These are phyloP conservation scores for Lathyrus tuberosus DNA, from an alignment of 306 rosid species.

Conservation along the genomic window DNA sequence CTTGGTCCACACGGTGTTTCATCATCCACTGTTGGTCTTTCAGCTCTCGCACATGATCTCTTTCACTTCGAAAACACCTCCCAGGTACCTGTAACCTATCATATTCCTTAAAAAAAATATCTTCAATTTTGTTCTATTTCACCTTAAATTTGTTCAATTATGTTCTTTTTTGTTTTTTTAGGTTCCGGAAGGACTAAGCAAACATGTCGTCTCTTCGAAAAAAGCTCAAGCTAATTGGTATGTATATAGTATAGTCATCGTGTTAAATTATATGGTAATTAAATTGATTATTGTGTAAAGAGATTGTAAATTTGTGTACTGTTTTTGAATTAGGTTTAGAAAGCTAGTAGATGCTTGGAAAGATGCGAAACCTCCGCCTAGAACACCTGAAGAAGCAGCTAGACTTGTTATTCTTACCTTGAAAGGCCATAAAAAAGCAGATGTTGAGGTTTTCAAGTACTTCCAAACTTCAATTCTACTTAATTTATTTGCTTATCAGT, in stretches of 20 bases:
- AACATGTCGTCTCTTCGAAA: constrained; percentile 82
- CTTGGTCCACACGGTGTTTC: constrained; percentile 61
- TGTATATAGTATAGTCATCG: neutral
- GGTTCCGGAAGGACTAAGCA: constrained; percentile 83
- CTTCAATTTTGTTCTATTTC: neutral
- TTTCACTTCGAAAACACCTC: constrained; percentile 76
- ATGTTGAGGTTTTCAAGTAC: constrained; percentile 73
- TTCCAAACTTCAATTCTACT: constrained; percentile 12
- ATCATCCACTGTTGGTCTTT: constrained; percentile 63
- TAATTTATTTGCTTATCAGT: neutral
- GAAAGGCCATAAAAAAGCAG: constrained; percentile 69
- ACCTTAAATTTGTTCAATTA: neutral
- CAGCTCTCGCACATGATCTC: constrained; percentile 78
- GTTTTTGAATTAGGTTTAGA: constrained; percentile 68
- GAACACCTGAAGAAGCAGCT: constrained; percentile 77
- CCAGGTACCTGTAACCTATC: constrained; percentile 53
- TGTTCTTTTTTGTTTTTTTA: constrained; percentile 29
- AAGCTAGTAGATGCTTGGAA: constrained; percentile 80
- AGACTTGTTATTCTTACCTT: constrained; percentile 71
- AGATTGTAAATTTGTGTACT: constrained; percentile 1
- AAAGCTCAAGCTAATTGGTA: constrained; percentile 92
- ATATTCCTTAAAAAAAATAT: neutral
- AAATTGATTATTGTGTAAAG: neutral
- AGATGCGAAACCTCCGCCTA: constrained; percentile 74
- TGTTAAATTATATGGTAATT: constrained; percentile 10